phyloP scores from a whole-genome alignment of 2,329 filamentous ascomycete genomes.

The Diaporthe longicolla region DNA sequence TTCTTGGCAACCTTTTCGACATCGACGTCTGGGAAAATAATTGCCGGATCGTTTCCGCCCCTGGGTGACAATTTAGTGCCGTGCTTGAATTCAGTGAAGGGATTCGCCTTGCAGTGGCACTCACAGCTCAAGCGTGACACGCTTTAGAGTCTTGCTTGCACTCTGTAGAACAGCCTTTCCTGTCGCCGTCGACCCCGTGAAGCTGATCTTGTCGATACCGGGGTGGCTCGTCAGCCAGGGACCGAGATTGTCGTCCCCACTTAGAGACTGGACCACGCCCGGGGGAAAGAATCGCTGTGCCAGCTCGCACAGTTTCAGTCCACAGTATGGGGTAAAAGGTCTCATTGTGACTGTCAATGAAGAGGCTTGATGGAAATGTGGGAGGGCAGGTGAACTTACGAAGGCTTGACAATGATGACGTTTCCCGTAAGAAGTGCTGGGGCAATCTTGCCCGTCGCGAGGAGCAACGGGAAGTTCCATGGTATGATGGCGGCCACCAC shows the following conservation, averaged over 20 bases:
- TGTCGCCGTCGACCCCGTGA: conserved; percentile 67
- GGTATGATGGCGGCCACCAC: neutral
- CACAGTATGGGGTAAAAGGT: conserved; percentile 64
- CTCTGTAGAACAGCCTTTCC: conserved; percentile 57
- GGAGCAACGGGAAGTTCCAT: neutral
- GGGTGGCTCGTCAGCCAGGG: conserved; percentile 72
- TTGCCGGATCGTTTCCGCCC: conserved; percentile 65
- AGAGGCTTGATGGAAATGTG: conserved; percentile 49
- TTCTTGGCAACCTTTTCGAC: conserved; percentile 45
- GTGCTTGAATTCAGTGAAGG: no score
- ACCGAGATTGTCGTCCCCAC: conserved; percentile 72
- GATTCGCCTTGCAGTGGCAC: neutral
- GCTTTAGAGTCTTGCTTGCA: conserved; percentile 60
- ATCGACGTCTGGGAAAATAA: conserved; percentile 62
- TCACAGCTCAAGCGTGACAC: conserved; percentile 56
- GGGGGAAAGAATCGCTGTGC: conserved; percentile 70
- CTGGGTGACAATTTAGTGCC: neutral
- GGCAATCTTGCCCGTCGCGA: neutral
- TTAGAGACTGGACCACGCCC: conserved; percentile 72
- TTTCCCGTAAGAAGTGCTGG: neutral
- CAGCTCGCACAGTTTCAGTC: conserved; percentile 71
- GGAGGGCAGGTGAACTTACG: conserved; percentile 54
- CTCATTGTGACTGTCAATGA: neutral
- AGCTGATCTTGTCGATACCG: conserved; percentile 72
- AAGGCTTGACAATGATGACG: neutral